Conservation (phyloP, 345 rosid species). For the Hibiscus syriacus region DNA sequence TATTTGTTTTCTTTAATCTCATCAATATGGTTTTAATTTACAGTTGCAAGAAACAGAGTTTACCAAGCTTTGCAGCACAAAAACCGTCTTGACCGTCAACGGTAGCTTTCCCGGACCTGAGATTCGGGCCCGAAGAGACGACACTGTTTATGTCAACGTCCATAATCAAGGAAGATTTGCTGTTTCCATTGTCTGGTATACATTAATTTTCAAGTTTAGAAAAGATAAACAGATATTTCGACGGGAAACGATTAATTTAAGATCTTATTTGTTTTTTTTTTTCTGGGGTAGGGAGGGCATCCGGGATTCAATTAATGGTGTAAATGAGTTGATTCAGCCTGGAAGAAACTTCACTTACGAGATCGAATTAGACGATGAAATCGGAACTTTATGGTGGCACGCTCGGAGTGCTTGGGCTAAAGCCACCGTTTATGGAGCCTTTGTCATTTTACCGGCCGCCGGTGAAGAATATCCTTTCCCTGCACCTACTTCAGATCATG, state of each 20-base stretch:
- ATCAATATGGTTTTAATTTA: neutral
- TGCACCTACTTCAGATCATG: slow-evolving; percentile 23
- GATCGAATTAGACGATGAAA: slow-evolving; percentile 23
- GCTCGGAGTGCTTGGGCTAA: too few species aligned
- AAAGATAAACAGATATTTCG: too few species aligned
- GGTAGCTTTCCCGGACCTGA: slow-evolving; percentile 44
- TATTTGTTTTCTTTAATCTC: neutral
- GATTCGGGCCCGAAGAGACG: slow-evolving; percentile 32
- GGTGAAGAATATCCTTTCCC: too few species aligned
- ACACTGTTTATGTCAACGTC: slow-evolving; percentile 33
- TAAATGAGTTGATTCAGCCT: slow-evolving; percentile 36
- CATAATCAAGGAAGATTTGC: slow-evolving; percentile 35
- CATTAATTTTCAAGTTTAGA: too few species aligned
- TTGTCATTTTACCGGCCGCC: slow-evolving; percentile 20
- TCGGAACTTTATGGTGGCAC: too few species aligned
- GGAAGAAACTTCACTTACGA: slow-evolving; percentile 29
- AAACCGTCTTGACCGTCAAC: slow-evolving; percentile 39
- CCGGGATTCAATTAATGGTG: slow-evolving; percentile 41
- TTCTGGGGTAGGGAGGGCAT: slow-evolving; percentile 31
- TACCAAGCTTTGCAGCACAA: slow-evolving; percentile 36
- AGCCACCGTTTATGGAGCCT: slow-evolving; percentile 43
- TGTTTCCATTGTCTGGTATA: slow-evolving; percentile 43
- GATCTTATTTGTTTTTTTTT: too few species aligned
- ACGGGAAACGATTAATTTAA: too few species aligned
- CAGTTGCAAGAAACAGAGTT: slow-evolving; percentile 4